These are phyloP conservation scores for Naegleria fowleri DNA, from an alignment of 208 protist species.

Conservation along the genomic window DNA sequence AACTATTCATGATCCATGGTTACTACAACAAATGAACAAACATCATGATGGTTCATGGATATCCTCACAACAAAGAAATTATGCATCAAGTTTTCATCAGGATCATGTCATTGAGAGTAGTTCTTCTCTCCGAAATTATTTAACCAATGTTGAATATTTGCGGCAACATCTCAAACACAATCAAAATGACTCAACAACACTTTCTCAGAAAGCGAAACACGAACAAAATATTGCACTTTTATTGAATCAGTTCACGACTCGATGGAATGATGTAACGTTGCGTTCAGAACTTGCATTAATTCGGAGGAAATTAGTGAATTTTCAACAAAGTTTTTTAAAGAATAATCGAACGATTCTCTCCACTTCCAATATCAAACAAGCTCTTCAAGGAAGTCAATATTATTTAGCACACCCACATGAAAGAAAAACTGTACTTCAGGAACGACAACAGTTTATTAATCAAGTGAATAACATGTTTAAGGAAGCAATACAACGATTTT, in stretches of 20 bases:
- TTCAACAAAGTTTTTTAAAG: not conserved
- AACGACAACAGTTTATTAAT: not conserved
- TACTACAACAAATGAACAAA: too few relatives aligned
- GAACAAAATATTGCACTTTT: not conserved
- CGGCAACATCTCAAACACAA: not conserved
- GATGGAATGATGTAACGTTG: not conserved
- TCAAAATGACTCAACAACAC: too few relatives aligned
- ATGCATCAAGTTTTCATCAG: not conserved
- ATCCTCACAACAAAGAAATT: not conserved
- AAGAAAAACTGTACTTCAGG: not conserved
- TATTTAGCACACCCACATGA: not conserved
- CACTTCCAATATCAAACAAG: not conserved
- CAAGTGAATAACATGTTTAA: not conserved
- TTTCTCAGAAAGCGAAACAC: not conserved
- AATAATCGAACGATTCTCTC: not conserved
- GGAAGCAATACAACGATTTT: too few relatives aligned
- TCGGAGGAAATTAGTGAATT: not conserved
- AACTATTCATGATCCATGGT: too few relatives aligned
- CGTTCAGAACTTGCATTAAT: not conserved
- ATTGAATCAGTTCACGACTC: not conserved
- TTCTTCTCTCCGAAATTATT: not conserved
- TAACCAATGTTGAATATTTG: not conserved
- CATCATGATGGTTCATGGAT: too few relatives aligned
- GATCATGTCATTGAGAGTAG: not conserved
- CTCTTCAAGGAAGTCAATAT: not conserved